Evolutionary conservation across 495 filamentous ascomycete species (phyloP), one percentile per base, ranked within the genome.

Genomic region (Haplographium delicatum): DNA sequence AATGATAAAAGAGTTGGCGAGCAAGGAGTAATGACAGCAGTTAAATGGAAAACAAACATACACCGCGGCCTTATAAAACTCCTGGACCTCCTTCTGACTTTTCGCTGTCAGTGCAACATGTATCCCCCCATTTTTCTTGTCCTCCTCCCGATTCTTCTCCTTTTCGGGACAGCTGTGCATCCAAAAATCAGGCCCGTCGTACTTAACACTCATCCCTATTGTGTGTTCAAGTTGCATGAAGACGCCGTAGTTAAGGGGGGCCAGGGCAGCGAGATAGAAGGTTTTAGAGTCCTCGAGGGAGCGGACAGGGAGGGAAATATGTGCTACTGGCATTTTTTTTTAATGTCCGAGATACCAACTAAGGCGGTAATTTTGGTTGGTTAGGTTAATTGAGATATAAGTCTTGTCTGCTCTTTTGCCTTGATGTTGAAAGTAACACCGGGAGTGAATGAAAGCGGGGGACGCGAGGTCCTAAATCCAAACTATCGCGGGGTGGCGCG

Each of bases 171-270:
- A 54, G 7, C 25, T 30, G 44, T 69, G 66, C 23, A 67, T 30
- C 70, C 71, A 73, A 49, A 75, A 70, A 53, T 75, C 68, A 2
- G 72, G 68, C n/a, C 56, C 51, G 28, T 56, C 50, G 16, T 54
- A 56, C 8, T 53, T 60, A 4, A 57, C 39, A 20, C 59, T 55
- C 0, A 75, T 50, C 1, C 59, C 61, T 20, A 63, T 57, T 3
- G 57, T 51, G 42, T 58, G 54, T 0, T 58, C 50, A 39, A 63
- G 50, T 39, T 72, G 61, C 43, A 58, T 62, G 47, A 51, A 69
- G 15, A 62, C 35, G 15, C 41, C 54, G 58, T 73, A 73, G 11
- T 57, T 56, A 0, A 73, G 51, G 3, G 70, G 69, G 20, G 54
- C 45, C 20, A 75, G 66, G 10, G 60, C 54, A 5, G 52, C 60